These are phyloP conservation scores for Triticum monococcum DNA, from an alignment of 176 grass and related monocot species.

Conservation along the genomic window DNA sequence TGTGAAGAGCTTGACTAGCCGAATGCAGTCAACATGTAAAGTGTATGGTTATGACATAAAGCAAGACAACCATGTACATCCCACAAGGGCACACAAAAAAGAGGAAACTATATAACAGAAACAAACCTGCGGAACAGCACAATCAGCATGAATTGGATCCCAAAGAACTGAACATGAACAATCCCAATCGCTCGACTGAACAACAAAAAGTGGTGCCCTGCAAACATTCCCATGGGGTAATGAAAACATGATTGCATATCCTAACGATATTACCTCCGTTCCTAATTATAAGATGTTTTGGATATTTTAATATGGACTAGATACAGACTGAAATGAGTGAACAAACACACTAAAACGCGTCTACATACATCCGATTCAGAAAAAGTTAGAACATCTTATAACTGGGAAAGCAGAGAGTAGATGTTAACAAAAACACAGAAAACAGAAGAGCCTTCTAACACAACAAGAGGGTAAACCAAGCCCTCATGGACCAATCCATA, in stretches of 20 bases:
- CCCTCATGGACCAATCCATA: neutral
- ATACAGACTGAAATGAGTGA: too few species aligned
- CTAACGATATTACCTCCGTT: neutral
- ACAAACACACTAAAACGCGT: too few species aligned
- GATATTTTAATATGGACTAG: too few species aligned
- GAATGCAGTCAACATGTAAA: neutral
- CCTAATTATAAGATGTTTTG: too few species aligned
- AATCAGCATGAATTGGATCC: conserved; percentile 84
- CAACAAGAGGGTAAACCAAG: neutral
- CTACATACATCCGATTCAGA: too few species aligned
- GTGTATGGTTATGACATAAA: neutral
- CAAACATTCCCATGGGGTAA: conserved; percentile 12
- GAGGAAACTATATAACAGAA: neutral
- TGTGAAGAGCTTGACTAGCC: neutral
- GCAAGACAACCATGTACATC: neutral
- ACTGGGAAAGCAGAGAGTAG: neutral
- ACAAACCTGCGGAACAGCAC: conserved; percentile 76
- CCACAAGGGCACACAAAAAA: conserved; percentile 13
- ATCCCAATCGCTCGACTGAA: conserved; percentile 69
- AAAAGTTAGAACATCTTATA: too few species aligned
- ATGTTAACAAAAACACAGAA: neutral
- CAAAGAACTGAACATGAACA: conserved; percentile 68
- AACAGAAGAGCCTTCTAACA: neutral
- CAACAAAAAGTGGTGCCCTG: conserved; percentile 64
- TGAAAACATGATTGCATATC: neutral